Evolutionary conservation across 768 basidiomycete species (phyloP).

Genomic region (Collybia nuda): DNA sequence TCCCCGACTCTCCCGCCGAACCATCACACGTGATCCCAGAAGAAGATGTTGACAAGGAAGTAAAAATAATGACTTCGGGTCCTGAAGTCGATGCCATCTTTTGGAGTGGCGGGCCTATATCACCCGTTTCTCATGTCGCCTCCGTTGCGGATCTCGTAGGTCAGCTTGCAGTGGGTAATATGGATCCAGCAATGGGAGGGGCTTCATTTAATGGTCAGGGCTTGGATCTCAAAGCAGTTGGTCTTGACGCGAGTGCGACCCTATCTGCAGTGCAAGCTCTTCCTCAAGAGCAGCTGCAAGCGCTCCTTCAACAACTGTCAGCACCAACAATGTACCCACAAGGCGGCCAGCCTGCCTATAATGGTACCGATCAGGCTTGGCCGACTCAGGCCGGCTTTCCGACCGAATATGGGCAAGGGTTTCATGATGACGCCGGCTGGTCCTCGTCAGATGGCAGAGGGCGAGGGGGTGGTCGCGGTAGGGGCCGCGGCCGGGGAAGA

Average conservation of each 20-base stretch:
- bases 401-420: conserved; percentile 53
- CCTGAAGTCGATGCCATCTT: conserved; percentile 65
- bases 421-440: conserved; percentile 43
- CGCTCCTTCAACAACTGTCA: conserved; percentile 48
- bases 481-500: conserved; percentile 47
- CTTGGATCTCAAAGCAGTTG: conserved; percentile 36
- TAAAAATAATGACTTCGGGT: conserved; percentile 68
- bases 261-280: conserved; percentile 43
- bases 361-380: conserved; percentile 40
- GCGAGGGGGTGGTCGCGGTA: conserved; percentile 58
- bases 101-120: conserved; percentile 49
- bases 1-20: conserved; percentile 80
- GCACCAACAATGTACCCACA: conserved; percentile 17
- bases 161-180: conserved; percentile 51
- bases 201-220: conserved; percentile 28
- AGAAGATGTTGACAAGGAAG: conserved; percentile 66
- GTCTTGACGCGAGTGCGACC: conserved; percentile 44
- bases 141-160: conserved; percentile 73
- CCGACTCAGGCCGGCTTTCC: conserved; percentile 23
- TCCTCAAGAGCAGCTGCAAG: conserved; percentile 63
- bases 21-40: conserved; percentile 58
- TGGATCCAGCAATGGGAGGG: conserved; percentile 36
- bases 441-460: conserved; percentile 45
- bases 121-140: conserved; percentile 27
- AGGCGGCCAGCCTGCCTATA: conserved; percentile 30